Evolutionary conservation across 805 yeast genomes (phyloP).

Genomic region (Gaillardinia entomophila): DNA sequence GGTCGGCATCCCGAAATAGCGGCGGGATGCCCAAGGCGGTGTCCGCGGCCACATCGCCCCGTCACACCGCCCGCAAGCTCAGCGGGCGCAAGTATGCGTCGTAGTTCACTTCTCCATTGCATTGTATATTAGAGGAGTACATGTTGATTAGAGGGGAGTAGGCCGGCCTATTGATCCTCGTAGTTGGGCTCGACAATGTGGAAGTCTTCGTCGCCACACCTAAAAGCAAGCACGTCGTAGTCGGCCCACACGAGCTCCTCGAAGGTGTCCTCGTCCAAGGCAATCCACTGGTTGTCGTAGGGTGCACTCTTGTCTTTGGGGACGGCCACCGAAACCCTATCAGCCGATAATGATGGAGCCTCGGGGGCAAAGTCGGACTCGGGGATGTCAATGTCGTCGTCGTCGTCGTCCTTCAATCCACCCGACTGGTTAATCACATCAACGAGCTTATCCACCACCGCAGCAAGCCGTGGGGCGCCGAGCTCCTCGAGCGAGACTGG

Average conservation of each 20-base stretch:
- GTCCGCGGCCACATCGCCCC: constrained; percentile 8
- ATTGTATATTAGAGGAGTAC: constrained; percentile 19
- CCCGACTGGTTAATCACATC: constrained; percentile 42
- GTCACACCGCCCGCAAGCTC: constrained; percentile 14
- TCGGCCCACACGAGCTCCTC: constrained; percentile 30
- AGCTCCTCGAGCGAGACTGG: constrained; percentile 16
- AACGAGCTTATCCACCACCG: constrained; percentile 20
- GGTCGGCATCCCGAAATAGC: not conserved
- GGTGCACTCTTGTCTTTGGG: constrained; percentile 34
- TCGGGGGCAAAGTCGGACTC: constrained; percentile 23
- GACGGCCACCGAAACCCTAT: constrained; percentile 33
- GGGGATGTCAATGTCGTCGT: constrained; percentile 24
- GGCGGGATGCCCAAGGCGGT: constrained; percentile 21
- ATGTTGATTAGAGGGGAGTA: not conserved
- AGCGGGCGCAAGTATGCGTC: constrained; percentile 15
- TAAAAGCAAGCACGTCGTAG: constrained; percentile 38
- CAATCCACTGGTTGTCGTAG: constrained; percentile 31
- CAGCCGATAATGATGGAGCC: no score
- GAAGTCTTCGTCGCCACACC: constrained; percentile 26
- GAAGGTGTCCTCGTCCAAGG: constrained; percentile 21
- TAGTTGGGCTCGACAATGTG: constrained; percentile 27
- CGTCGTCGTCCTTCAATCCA: constrained; percentile 32
- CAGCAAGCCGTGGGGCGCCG: constrained; percentile 11
- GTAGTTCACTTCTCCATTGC: constrained; percentile 13
- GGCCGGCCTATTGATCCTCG: constrained; percentile 14